Base-by-base conservation (phyloP, 2,329 filamentous ascomycete species). In the Pseudogymnoascus pannorum region DNA sequence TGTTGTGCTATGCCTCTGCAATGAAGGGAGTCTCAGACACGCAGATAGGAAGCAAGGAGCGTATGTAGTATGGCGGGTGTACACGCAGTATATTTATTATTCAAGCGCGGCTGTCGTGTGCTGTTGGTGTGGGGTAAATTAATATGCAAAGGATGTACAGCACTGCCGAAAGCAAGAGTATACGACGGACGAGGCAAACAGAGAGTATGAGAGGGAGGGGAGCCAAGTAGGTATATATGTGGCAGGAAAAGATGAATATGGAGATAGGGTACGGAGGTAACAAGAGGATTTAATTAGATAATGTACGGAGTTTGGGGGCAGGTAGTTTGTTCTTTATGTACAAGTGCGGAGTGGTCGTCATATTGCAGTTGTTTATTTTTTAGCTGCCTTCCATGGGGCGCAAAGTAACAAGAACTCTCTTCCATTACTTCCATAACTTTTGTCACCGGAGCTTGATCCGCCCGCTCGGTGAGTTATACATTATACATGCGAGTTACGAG, bases 121-220 rank as follows among this genome's bases (percentile, higher is more conserved):
- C n/a, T n/a, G n/a, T n/a, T n/a, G n/a, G 38, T 48, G 42, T 48
- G 42, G 42, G 42, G 42, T 48, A 48, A 40, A 48, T 48, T 48
- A 48, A 26, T 26, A 7, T 26, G 22, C 42, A 26, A 26, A 48
- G n/a, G n/a, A n/a, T n/a, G n/a, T n/a, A n/a, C n/a, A n/a, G n/a
- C n/a, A n/a, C n/a, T 29, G 26, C 26, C 4, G 26, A 4, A 29
- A 29, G n/a, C 22, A 31, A 31, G 22, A 29, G 24, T 16, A 5
- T 29, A 51, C 14, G 6, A 8, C 2, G 22, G 14, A 51, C 4
- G 24, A 18, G 29, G 8, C 4, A 22, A 26, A 26, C 22, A 9
- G 29, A 11, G 42, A 48, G 14, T 5, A 35, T 4, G 8, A 16
- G 6, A 16, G 42, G 12, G 22, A 22, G 42, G 26, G 11, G 42